phyloP scores from a whole-genome alignment of 139 green algal genomes.

The Edaphochlamys debaryana region DNA sequence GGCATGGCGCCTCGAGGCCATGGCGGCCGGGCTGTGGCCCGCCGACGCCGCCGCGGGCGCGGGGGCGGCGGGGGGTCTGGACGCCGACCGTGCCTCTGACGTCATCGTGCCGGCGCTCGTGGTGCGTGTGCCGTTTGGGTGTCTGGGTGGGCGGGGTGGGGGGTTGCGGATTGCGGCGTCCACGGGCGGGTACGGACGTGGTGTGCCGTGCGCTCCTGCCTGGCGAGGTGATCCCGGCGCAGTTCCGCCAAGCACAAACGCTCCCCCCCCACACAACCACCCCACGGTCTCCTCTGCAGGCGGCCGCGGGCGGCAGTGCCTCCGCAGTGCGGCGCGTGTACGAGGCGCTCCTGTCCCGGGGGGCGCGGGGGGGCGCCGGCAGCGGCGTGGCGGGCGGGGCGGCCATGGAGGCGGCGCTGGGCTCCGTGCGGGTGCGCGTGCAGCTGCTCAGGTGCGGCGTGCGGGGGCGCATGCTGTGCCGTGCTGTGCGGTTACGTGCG shows the following conservation, averaged over 20 bases:
- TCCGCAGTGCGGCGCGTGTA: slow-evolving; percentile 46
- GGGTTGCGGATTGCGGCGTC: too few species aligned
- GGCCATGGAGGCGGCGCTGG: slow-evolving; percentile 50
- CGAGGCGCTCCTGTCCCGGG: slow-evolving; percentile 53
- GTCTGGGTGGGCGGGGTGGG: background rate
- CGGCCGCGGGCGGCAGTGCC: slow-evolving; percentile 30
- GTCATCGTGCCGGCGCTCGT: slow-evolving; percentile 20
- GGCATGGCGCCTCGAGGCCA: slow-evolving; percentile 76
- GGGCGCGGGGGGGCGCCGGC: slow-evolving; percentile 13
- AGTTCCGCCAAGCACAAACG: too few species aligned
- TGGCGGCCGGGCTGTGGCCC: slow-evolving; percentile 80
- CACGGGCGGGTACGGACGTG: too few species aligned
- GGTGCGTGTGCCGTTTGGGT: background rate
- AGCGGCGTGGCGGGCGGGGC: slow-evolving; percentile 43
- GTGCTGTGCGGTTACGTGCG: too few species aligned
- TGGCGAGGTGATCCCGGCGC: too few species aligned
- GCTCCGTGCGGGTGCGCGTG: slow-evolving; percentile 13
- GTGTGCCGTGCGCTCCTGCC: too few species aligned
- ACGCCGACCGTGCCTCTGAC: background rate
- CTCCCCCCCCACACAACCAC: too few species aligned
- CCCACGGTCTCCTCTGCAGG: too few species aligned
- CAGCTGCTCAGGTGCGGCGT: slow-evolving; percentile 39
- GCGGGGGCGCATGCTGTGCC: background rate
- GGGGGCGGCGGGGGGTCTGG: background rate
- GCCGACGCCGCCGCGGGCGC: background rate